A percentile compares a stretch with the other conserved stretches of the same genome.
Evolutionary conservation across 805 yeast genomes (phyloP).

Genomic region (Starmerella ratchasimensis): DNA sequence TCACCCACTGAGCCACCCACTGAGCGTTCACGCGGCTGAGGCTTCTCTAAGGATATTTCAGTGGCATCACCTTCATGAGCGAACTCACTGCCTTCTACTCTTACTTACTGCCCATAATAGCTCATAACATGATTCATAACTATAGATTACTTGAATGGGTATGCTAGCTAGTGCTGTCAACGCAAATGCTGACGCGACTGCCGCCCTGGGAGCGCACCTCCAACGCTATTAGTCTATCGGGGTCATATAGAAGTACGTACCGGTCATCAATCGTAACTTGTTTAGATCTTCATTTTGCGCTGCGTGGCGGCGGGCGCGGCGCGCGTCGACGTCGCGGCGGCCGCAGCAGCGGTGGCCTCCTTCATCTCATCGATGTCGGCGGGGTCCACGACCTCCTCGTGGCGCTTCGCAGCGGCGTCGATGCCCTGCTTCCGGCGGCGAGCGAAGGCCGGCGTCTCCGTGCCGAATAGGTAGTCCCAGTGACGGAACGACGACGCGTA

Average conservation of each 20-base stretch:
- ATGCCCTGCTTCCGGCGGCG: slow-evolving; percentile 37
- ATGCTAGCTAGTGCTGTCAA: no score
- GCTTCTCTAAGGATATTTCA: no score
- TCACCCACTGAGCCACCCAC: no score
- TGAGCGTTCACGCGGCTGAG: no score
- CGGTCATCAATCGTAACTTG: background rate
- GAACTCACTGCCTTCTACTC: no score
- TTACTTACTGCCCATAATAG: no score
- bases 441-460: slow-evolving; percentile 44
- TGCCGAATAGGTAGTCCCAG: slow-evolving; percentile 80
- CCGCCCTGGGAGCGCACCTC: no score
- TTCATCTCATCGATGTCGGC: slow-evolving; percentile 17
- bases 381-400: slow-evolving; percentile 21
- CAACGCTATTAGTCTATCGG: no score
- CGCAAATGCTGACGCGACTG: no score
- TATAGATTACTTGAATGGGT: no score
- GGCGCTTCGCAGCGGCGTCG: slow-evolving; percentile 17
- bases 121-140: background rate
- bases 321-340: slow-evolving; percentile 1
- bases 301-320: slow-evolving; percentile 7
- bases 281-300: slow-evolving; percentile 3
- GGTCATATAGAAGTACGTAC: no score
- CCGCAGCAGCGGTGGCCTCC: slow-evolving; percentile 7
- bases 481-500: slow-evolving; percentile 91
- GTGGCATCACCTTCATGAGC: no score